These are phyloP conservation scores for Termitomyces heimii DNA, from an alignment of 768 basidiomycete species.

Conservation along the genomic window DNA sequence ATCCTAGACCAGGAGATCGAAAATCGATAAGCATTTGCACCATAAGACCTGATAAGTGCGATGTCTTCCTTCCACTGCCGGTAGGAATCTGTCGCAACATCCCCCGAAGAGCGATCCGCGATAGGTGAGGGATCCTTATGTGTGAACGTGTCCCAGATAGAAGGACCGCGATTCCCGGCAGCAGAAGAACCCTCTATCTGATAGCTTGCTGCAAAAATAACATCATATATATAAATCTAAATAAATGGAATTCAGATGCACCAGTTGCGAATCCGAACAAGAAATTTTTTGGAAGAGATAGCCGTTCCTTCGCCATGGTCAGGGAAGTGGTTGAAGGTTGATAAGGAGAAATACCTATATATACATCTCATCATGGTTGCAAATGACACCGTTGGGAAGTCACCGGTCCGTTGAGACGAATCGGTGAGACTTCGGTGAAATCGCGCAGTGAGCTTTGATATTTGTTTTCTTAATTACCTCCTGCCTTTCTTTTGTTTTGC, in stretches of 20 bases:
- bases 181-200: constrained; percentile 68
- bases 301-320: not conserved
- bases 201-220: constrained; percentile 44
- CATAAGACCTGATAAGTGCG: constrained; percentile 52
- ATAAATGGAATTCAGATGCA: constrained; percentile 2
- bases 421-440: not conserved
- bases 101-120: constrained; percentile 56
- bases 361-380: not conserved
- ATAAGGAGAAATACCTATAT: not conserved
- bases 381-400: not conserved
- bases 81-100: constrained; percentile 66
- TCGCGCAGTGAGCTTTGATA: not conserved
- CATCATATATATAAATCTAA: not conserved
- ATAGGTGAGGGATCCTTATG: constrained; percentile 44
- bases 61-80: constrained; percentile 62
- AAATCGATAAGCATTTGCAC: constrained; percentile 69
- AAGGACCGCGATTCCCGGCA: constrained; percentile 50
- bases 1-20: constrained; percentile 71
- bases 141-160: constrained; percentile 73
- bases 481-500: not conserved
- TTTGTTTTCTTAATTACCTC: not conserved
- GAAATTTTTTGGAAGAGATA: constrained; percentile 25
- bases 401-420: not conserved
- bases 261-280: constrained; percentile 31
- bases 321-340: not conserved